These are phyloP conservation scores for Euryodendron excelsum DNA, from an alignment of 148 eudicot genomes.

Conservation along the genomic window DNA sequence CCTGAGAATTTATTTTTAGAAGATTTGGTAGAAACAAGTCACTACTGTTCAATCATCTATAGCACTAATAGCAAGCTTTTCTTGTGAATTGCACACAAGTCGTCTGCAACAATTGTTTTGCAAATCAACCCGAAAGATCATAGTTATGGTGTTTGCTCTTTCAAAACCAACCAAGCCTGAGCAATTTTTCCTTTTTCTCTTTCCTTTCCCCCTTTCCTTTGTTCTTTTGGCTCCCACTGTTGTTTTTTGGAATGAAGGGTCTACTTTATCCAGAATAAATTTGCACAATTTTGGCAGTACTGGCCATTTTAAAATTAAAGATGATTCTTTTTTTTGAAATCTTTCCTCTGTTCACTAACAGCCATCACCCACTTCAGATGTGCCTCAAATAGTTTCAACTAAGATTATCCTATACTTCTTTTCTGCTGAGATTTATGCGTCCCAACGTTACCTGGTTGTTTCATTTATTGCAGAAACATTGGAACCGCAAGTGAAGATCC, in stretches of 20 bases:
- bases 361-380: neutral
- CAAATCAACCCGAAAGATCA: neutral
- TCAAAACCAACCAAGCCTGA: neutral
- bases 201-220: too few species aligned
- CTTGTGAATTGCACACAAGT: neutral
- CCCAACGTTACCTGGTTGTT: neutral
- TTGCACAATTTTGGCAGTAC: neutral
- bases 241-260: neutral
- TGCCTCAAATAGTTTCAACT: neutral
- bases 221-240: neutral
- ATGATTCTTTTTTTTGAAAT: neutral
- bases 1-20: neutral
- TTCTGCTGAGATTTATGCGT: neutral
- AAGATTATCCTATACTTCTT: too few species aligned
- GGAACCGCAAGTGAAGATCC: constrained; percentile 68
- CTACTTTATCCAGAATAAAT: neutral
- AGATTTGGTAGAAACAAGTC: neutral
- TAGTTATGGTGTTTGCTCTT: neutral
- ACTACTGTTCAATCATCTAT: neutral
- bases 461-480: constrained; percentile 40
- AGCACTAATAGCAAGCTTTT: neutral
- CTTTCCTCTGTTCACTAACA: neutral
- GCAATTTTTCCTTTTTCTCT: too few species aligned
- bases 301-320: neutral
- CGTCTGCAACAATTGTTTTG: neutral